phyloP scores from a whole-genome alignment of 352 stramenopile species.

The Pythium plurisporium region DNA sequence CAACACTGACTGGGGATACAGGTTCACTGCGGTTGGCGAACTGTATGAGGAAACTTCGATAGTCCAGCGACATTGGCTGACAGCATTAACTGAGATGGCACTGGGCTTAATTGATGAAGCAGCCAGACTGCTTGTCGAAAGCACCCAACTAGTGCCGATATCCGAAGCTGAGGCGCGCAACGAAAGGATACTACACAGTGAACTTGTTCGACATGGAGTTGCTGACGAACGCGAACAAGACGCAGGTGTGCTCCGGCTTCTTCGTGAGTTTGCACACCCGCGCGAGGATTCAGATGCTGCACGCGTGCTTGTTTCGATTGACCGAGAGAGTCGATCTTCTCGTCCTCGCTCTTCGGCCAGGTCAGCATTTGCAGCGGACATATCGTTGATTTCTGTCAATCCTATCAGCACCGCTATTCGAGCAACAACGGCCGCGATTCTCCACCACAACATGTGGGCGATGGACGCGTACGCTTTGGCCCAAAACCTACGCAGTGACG shows the following conservation, averaged over 20 bases:
- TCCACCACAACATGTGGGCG: constrained; percentile 86
- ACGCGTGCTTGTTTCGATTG: constrained; percentile 7
- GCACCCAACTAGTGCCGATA: constrained; percentile 40
- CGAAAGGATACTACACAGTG: constrained; percentile 52
- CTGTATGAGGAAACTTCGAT: constrained; percentile 56
- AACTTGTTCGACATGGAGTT: constrained; percentile 64
- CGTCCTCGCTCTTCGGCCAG: background rate
- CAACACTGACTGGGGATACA: constrained; percentile 82
- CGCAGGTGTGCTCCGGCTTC: constrained; percentile 45
- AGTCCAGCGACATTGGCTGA: constrained; percentile 60
- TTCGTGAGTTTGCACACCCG: constrained; percentile 54
- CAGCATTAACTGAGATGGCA: constrained; percentile 41
- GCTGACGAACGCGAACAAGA: constrained; percentile 43
- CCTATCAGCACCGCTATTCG: constrained; percentile 57
- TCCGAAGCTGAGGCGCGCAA: constrained; percentile 46
- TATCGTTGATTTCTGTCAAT: constrained; percentile 4
- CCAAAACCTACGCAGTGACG: constrained; percentile 46
- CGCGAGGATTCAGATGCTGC: constrained; percentile 34
- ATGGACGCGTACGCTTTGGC: constrained; percentile 76
- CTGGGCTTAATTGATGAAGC: constrained; percentile 50
- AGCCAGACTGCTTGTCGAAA: constrained; percentile 46
- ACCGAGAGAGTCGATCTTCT: constrained; percentile 4
- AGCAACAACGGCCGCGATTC: constrained; percentile 66
- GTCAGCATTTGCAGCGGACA: background rate
- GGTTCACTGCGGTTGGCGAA: constrained; percentile 66